A percentile compares a stretch with the other conserved stretches of the same genome.
Evolutionary conservation across 2,329 filamentous ascomycete genomes (phyloP).

Genomic region (Colletotrichum sp.): DNA sequence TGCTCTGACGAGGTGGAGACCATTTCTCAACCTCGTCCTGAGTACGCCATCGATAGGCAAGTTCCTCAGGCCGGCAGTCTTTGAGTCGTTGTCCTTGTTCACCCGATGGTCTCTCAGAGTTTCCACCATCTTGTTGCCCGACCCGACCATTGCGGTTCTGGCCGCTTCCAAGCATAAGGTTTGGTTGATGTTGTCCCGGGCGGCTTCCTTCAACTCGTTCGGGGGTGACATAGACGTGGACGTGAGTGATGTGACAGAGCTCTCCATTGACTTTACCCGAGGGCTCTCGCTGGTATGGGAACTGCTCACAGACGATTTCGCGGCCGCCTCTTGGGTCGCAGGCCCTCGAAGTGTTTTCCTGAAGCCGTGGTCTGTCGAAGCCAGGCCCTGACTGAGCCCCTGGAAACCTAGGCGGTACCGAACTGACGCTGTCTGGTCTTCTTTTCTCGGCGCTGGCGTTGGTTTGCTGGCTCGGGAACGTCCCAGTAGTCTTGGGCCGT

Average conservation of each 20-base stretch:
- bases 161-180: background rate
- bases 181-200: background rate
- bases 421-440: background rate
- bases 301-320: conserved; percentile 1
- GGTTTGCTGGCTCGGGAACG: background rate
- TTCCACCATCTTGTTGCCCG: conserved; percentile 13
- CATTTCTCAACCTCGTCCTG: background rate
- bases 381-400: background rate
- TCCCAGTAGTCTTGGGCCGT: background rate
- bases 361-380: background rate
- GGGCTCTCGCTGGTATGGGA: background rate
- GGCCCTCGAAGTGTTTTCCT: background rate
- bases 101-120: background rate
- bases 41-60: background rate
- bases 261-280: background rate
- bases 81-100: background rate
- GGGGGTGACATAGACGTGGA: conserved; percentile 15
- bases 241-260: conserved; percentile 7
- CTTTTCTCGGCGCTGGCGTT: background rate
- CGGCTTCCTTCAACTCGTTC: background rate
- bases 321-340: conserved; percentile 6
- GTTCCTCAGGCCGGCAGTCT: background rate
- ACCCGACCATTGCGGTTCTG: background rate
- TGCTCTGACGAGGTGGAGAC: background rate
- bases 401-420: background rate